These are phyloP conservation scores for Stemphylium vesicarium DNA, from an alignment of 2,329 filamentous ascomycete genomes.

Conservation along the genomic window DNA sequence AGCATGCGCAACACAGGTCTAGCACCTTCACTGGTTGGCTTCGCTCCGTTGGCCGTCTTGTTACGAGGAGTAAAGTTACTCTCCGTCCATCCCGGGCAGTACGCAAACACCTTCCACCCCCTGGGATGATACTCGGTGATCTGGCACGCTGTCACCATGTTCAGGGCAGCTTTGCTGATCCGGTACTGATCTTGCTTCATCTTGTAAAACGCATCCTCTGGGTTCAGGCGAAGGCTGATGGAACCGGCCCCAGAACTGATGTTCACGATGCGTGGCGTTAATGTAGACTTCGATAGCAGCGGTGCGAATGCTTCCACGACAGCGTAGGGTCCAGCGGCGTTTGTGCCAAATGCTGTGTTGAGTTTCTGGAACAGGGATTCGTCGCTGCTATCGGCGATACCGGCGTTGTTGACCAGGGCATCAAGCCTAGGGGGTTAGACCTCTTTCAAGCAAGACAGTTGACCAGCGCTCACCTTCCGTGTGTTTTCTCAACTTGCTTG, in stretches of 20 bases:
- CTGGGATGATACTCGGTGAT: background rate
- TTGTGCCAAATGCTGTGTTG: slow-evolving; percentile 31
- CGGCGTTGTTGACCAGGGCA: slow-evolving; percentile 50
- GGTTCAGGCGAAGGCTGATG: background rate
- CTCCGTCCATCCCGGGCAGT: background rate
- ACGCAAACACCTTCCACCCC: background rate
- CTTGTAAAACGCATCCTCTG: background rate
- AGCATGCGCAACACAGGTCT: background rate
- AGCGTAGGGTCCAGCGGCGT: slow-evolving; percentile 24
- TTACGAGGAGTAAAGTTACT: background rate
- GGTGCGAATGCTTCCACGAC: slow-evolving; percentile 17
- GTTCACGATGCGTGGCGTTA: background rate
- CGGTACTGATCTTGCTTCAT: background rate
- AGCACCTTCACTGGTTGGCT: background rate
- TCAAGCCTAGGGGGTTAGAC: slow-evolving; percentile 27
- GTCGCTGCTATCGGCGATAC: slow-evolving; percentile 19
- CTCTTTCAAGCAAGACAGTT: background rate
- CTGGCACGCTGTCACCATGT: background rate
- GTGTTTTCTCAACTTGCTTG: slow-evolving; percentile 23
- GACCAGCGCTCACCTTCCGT: slow-evolving; percentile 26
- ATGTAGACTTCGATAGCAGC: slow-evolving; percentile 16
- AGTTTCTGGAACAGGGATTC: slow-evolving; percentile 22
- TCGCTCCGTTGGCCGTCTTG: background rate
- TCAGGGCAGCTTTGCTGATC: background rate
- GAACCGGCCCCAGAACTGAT: background rate